Conservation (phyloP, 2,329 filamentous ascomycete species). For the Ascochyta koolunga region DNA sequence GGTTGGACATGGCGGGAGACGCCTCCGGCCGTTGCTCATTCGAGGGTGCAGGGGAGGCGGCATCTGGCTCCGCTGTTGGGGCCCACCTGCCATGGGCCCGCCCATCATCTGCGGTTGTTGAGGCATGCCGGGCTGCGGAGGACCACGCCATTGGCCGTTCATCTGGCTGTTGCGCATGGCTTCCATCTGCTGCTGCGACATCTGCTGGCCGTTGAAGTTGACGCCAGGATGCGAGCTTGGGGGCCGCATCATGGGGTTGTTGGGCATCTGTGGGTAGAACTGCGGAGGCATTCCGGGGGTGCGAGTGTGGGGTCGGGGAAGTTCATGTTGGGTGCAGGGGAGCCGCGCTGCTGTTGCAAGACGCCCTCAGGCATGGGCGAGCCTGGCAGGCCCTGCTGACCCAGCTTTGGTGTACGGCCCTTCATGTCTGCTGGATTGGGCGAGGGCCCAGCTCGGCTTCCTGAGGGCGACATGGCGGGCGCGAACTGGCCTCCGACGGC, state of each 20-base stretch:
- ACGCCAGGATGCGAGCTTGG: constrained; percentile 55
- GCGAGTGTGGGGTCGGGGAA: constrained; percentile 58
- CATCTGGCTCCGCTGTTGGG: constrained; percentile 71
- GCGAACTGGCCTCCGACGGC: constrained; percentile 64
- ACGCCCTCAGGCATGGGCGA: constrained; percentile 74
- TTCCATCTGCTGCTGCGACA: constrained; percentile 65
- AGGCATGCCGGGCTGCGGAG: constrained; percentile 55
- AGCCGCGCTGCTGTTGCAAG: constrained; percentile 66
- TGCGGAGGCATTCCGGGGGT: constrained; percentile 53
- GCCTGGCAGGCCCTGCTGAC: constrained; percentile 67
- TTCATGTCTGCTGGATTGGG: constrained; percentile 82
- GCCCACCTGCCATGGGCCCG: constrained; percentile 63
- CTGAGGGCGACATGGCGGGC: constrained; percentile 72
- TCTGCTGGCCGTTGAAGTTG: constrained; percentile 65
- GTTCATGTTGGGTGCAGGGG: constrained; percentile 62
- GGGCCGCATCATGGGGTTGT: constrained; percentile 62
- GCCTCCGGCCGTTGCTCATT: constrained; percentile 53
- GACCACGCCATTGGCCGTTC: constrained; percentile 27
- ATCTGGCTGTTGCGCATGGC: constrained; percentile 44
- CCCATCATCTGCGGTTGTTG: constrained; percentile 62
- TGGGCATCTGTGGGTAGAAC: constrained; percentile 44
- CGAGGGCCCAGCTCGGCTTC: constrained; percentile 71
- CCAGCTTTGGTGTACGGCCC: constrained; percentile 76
- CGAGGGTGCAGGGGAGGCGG: constrained; percentile 56
- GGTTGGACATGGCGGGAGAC: constrained; percentile 53